Conservation (phyloP, 176 grass and related monocot species). For the Phoenix roebelenii region DNA sequence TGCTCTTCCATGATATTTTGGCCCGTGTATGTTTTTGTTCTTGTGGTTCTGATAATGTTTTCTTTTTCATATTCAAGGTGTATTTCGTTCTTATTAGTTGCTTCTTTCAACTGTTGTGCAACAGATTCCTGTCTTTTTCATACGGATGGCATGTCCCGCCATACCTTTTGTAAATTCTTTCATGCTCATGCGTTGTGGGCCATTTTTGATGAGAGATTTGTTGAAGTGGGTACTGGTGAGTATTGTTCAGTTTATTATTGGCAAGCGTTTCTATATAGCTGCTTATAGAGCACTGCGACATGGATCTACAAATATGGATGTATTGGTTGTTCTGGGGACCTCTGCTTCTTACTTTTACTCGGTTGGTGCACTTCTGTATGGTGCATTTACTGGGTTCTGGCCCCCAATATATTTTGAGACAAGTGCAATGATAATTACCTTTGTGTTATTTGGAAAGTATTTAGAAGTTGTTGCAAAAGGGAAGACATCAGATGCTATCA, state of each 20-base stretch:
- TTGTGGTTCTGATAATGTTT: background rate
- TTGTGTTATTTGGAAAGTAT: conserved; percentile 95
- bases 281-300: conserved; percentile 37
- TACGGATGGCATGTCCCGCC: conserved; percentile 72
- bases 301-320: conserved; percentile 97
- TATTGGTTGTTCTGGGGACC: conserved; percentile 87
- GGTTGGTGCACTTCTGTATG: conserved; percentile 66
- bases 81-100: conserved; percentile 9
- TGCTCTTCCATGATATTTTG: background rate
- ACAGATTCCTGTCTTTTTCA: conserved; percentile 96
- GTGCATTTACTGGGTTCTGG: conserved; percentile 50
- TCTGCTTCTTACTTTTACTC: conserved; percentile 90
- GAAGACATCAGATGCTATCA: conserved; percentile 93
- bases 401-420: conserved; percentile 97
- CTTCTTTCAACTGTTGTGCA: conserved; percentile 21
- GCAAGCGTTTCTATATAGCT: conserved; percentile 17
- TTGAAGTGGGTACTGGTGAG: conserved; percentile 80
- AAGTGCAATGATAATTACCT: conserved; percentile 99
- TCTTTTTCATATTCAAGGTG: background rate
- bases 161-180: conserved; percentile 59
- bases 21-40: background rate
- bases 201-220: conserved; percentile 69
- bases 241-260: conserved; percentile 34
- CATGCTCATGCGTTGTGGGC: conserved; percentile 60
- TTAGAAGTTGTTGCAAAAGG: conserved; percentile 94